Evolutionary conservation across 140 eudicot species (phyloP), one percentile per base, ranked within the genome.

Genomic region (Stevia rebaudiana): DNA sequence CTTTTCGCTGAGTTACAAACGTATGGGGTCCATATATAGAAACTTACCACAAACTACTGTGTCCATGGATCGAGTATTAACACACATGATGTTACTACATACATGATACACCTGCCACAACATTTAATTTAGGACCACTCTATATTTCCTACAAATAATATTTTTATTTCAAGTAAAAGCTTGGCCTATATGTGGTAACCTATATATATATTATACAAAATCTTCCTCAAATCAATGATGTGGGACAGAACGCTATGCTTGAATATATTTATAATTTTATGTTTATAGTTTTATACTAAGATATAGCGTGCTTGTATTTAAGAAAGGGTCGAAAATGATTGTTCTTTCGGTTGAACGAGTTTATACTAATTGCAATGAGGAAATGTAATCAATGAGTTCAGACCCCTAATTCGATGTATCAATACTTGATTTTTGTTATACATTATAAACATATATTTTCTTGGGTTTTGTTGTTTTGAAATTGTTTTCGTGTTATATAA

Each of bases 71-170:
- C 4, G 67, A 23, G 67, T 46, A 35, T 73, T 73, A 43, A 65
- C 72, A 60, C 62, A 23, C 65, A 28, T 60, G 79, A 74, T 68
- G 64, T 74, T 60, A 70, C 70, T 67, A 74, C 35, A 74, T 71
- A 51, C 79, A 67, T 69, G 24, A 74, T 71, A 51, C 79, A 67
- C 70, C 70, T 67, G 79, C 69, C 69, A 74, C 49, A 59, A 40
- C 74, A 74, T 47, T 67, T 58, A 74, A 67, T 74, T 35, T 57
- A 36, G 79, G 79, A 66, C 79, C 79, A 74, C 79, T 36, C 39
- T 57, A 39, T 58, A 58, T 66, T 11, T 37, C 8, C 67, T 28
- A 43, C 37, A 23, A 6, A 13, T 56, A 18, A 35, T 28, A 21
- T 64, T 43, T 22, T 36, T 65, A 57, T 72, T 52, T 17, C 19